Evolutionary conservation across 352 stramenopile genomes (phyloP).

Genomic region (Pseudoperonospora humuli): DNA sequence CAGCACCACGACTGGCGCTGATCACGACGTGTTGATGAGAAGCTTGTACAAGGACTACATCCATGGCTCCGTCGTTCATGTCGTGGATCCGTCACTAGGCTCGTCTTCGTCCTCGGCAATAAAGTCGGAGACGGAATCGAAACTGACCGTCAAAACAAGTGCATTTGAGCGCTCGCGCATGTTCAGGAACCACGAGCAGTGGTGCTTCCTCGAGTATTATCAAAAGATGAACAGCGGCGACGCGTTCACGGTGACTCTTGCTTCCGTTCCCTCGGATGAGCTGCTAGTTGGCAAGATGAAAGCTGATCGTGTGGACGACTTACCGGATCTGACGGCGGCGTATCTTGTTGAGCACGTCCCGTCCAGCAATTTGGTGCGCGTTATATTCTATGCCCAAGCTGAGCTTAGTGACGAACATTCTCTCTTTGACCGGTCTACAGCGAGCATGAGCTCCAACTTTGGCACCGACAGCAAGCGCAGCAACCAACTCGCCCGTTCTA

Average conservation of each 20-base stretch:
- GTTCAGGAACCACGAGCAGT: conserved; percentile 35
- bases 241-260: conserved; percentile 22
- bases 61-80: conserved; percentile 36
- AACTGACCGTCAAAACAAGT: conserved; percentile 26
- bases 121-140: conserved; percentile 12
- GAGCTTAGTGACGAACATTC: conserved; percentile 8
- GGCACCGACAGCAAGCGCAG: conserved; percentile 8
- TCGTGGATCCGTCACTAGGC: conserved; percentile 4
- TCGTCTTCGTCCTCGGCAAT: conserved; percentile 4
- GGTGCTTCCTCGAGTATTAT: conserved; percentile 31
- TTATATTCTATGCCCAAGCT: conserved; percentile 32
- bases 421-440: conserved; percentile 19
- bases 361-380: conserved; percentile 25
- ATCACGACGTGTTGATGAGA: conserved; percentile 32
- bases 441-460: conserved; percentile 11
- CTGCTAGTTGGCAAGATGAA: conserved; percentile 36
- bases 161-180: conserved; percentile 32
- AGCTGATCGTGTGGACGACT: conserved; percentile 26
- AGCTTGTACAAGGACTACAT: conserved; percentile 45
- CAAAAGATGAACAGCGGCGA: conserved; percentile 18
- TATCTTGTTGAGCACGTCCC: conserved; percentile 33
- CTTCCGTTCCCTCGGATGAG: conserved; percentile 24
- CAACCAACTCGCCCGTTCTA: conserved; percentile 10
- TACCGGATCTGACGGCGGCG: conserved; percentile 28
- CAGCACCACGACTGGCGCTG: conserved; percentile 16